Conservation (phyloP, 768 basidiomycete species). For the Cystobasidium ongulense region DNA sequence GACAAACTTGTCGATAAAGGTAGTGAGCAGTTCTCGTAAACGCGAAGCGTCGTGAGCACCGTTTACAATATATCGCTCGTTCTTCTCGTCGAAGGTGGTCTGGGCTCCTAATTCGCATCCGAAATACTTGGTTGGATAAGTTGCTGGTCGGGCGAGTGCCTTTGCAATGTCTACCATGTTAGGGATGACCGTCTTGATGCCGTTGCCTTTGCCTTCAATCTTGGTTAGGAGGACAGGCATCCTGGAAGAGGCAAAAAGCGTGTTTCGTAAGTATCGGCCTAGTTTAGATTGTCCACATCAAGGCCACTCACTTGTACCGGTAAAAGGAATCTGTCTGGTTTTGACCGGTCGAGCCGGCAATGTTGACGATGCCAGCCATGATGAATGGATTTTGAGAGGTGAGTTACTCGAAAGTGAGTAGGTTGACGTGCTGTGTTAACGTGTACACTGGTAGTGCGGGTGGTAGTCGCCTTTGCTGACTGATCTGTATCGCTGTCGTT, state of each 20-base stretch:
- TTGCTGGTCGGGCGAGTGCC: slow-evolving; percentile 84
- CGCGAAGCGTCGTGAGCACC: slow-evolving; percentile 86
- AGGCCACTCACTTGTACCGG: slow-evolving; percentile 33
- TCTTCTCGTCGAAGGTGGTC: slow-evolving; percentile 90
- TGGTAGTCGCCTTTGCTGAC: slow-evolving; percentile 19
- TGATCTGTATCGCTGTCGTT: slow-evolving; percentile 12
- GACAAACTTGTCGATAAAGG: slow-evolving; percentile 97
- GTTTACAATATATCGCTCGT: slow-evolving; percentile 96
- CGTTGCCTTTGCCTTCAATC: slow-evolving; percentile 98
- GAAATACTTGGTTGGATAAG: slow-evolving; percentile 96
- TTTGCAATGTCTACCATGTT: slow-evolving; percentile 98
- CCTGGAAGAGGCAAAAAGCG: slow-evolving; percentile 53
- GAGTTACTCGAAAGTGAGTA: background rate
- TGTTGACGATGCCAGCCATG: slow-evolving; percentile 31
- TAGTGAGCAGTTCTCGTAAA: slow-evolving; percentile 88
- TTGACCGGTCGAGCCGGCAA: slow-evolving; percentile 25
- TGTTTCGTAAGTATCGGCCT: slow-evolving; percentile 46
- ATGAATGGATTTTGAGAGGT: background rate
- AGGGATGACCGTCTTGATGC: slow-evolving; percentile 96
- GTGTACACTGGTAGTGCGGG: slow-evolving; percentile 17
- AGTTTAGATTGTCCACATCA: background rate
- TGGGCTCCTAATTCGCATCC: slow-evolving; percentile 97
- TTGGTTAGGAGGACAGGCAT: slow-evolving; percentile 93
- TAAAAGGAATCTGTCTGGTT: slow-evolving; percentile 28
- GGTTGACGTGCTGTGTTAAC: background rate